Evolutionary conservation across 2,329 filamentous ascomycete species (phyloP), one percentile per base, ranked within the genome.

Genomic region (Metarhizium brunneum): DNA sequence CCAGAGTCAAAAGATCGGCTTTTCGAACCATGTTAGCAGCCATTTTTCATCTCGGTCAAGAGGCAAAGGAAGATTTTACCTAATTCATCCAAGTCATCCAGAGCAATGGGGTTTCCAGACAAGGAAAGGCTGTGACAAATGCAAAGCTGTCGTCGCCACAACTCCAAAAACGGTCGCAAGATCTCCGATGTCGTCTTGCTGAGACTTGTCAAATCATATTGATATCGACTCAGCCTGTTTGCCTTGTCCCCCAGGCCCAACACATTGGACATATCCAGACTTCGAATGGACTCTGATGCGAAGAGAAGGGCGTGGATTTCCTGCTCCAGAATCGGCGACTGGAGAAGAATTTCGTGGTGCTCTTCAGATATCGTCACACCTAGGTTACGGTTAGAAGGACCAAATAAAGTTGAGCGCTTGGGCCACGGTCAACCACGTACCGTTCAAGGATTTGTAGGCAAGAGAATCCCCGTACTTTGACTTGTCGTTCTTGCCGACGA

Each of bases 261-360:
- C 11, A 72, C 66, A 50, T 79, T 77, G 16, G 73, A 75, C 36
- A 83, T 64, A 58, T 83, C 79, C 50, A 83, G 76, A 55, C 79
- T 77, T 47, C 76, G 73, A 36, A 83, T 74, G 0, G 77, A 80
- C 56, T 80, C 78, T 1, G 79, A 80, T 25, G 78, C 76, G 58
- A 82, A 81, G 2, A 79, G 68, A 20, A 83, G 65, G 1, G 79
- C 77, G 50, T 83, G 79, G 14, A 83, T 73, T 62, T 83, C 80
- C 60, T 82, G 79, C 49, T 78, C 76, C 14, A 83, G 67, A 10
- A 82, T 66, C 1, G 78, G 72, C 13, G 77, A 74, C n/a, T 75
- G 72, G 51, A 76, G 69, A 10, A 81, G 67, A 35, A 76, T 65
- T 10, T 77, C 73, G 43, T 75, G 72, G 60, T 81, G 76, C 10